Conservation (phyloP, 306 rosid genomes). For the Acacia confusa region DNA sequence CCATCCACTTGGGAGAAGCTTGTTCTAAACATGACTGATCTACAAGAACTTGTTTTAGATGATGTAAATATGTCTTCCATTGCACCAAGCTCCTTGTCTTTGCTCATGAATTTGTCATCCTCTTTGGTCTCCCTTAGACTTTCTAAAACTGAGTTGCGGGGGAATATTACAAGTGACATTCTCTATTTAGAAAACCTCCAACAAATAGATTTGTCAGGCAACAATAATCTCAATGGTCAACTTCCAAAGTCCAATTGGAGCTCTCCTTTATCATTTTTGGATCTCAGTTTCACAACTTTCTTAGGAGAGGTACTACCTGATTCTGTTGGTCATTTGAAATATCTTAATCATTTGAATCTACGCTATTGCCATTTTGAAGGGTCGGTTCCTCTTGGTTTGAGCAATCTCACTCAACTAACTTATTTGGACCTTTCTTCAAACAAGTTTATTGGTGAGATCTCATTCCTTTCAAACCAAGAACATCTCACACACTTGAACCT, state of each 20-base stretch:
- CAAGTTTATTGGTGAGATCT: constrained; percentile 23
- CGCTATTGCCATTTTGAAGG: background rate
- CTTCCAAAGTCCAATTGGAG: background rate
- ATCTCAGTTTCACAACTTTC: background rate
- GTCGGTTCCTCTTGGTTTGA: background rate
- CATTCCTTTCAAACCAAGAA: background rate
- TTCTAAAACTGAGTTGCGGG: accelerated
- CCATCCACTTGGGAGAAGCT: background rate
- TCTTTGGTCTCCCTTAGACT: constrained; percentile 12
- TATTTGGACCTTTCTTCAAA: background rate
- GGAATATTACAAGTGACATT: background rate
- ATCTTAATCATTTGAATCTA: background rate
- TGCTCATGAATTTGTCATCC: constrained; percentile 7
- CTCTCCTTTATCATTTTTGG: background rate
- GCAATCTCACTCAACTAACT: background rate
- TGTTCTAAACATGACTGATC: constrained; percentile 1
- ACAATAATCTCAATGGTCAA: background rate
- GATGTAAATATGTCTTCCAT: background rate
- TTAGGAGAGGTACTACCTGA: background rate
- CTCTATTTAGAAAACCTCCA: background rate
- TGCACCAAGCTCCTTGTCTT: background rate
- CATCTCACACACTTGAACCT: constrained; percentile 2
- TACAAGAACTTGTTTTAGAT: constrained; percentile 6
- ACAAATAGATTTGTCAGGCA: background rate
- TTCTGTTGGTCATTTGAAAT: background rate